Base-by-base conservation (phyloP, 495 filamentous ascomycete genomes). In the Neurospora terricola region DNA sequence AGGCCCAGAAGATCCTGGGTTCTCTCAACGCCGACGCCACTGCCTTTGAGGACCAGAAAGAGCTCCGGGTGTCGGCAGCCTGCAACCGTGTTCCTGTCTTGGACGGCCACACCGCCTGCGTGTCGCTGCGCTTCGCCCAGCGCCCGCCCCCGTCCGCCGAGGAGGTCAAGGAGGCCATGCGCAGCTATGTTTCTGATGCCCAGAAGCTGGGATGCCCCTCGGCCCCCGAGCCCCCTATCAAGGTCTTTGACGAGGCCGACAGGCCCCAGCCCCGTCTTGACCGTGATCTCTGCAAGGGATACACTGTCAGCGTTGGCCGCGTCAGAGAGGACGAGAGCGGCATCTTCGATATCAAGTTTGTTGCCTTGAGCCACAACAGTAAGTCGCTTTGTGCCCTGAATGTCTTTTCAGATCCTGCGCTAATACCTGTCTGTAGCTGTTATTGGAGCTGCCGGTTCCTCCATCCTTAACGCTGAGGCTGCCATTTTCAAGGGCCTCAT, bases 361-460 rank as follows among this genome's bases (percentile, higher is more conserved):
- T 92, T 39, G 90, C 91, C 5, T 80, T 96, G 76, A 93, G 90
- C 71, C 93, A 96, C 80, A 97, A 96, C 79, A 95, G 90, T 90
- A 82, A 86, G 89, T 86, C n/a, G 38, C 34, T 18, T 43, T 38
- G 23, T 36, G 34, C 69, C 18, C 34, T 2, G 54, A 10, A 34
- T 18, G 54, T 70, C 69, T 30, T 21, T 40, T n/a, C 21, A 14
- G 11, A 38, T 10, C 4, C 3, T 59, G 70, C 21, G 48, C 72
- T 77, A 68, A 77, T 71, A 69, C 45, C 23, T 59, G 4, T 30
- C 70, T 21, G 39, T 70, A 91, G 90, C 94, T 62, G 90, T 99
- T 59, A 94, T 99, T 79, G 95, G 94, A 76, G 96, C 96, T 43
- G 94, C 96, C 11, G 96, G 96, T 39, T 96, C 93, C 10, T 97